Conservation (phyloP, 2,329 filamentous ascomycete genomes). For the Alternaria postmessia region DNA sequence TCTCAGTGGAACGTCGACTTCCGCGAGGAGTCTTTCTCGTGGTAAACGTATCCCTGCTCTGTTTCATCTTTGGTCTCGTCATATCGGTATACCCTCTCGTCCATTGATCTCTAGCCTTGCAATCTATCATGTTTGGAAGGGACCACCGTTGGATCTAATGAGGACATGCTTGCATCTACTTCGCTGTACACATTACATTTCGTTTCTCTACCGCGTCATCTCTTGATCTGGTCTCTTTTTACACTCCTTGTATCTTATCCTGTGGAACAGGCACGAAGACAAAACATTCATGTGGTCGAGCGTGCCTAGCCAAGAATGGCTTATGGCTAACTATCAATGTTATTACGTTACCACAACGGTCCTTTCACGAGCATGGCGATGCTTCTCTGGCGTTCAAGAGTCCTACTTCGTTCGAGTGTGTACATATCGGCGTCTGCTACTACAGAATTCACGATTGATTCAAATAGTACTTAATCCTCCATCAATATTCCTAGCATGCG, state of each 20-base stretch:
- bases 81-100: slow-evolving; percentile 27
- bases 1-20: slow-evolving; percentile 75
- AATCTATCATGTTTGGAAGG: slow-evolving; percentile 13
- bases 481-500: background rate
- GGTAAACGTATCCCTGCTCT: slow-evolving; percentile 50
- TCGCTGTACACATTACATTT: slow-evolving; percentile 43
- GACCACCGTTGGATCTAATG: slow-evolving; percentile 19
- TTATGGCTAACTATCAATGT: slow-evolving; percentile 25
- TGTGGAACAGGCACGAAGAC: slow-evolving; percentile 23
- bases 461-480: background rate
- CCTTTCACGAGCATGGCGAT: slow-evolving; percentile 10
- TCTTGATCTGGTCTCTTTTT: slow-evolving; percentile 19
- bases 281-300: slow-evolving; percentile 15
- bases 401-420: background rate
- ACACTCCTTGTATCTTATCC: slow-evolving; percentile 30
- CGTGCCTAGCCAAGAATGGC: slow-evolving; percentile 1
- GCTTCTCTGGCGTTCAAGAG: slow-evolving; percentile 12
- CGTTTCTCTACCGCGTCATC: slow-evolving; percentile 27
- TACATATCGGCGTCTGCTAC: slow-evolving; percentile 1
- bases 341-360: slow-evolving; percentile 22
- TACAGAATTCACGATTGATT: background rate
- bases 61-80: slow-evolving; percentile 13
- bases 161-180: slow-evolving; percentile 20
- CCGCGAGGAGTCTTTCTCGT: slow-evolving; percentile 79
- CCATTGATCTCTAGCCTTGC: slow-evolving; percentile 18